phyloP scores from a whole-genome alignment of 2,329 filamentous ascomycete genomes.

The Pestalotiopsis fici region DNA sequence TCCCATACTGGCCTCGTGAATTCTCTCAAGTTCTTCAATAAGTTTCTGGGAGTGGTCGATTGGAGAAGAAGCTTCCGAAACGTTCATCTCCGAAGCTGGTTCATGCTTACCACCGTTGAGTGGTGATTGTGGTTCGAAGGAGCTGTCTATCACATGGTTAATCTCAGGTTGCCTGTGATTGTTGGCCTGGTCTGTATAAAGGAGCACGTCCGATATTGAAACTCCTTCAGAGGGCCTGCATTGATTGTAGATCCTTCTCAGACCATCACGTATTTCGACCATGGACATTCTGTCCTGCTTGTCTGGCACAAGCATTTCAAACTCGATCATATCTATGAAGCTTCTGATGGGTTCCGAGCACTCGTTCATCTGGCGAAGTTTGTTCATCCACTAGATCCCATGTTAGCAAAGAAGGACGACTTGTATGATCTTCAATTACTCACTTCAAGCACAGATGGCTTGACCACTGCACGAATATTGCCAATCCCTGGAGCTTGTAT shows the following conservation, averaged over 20 bases:
- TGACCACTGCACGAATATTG: neutral
- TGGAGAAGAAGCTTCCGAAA: neutral
- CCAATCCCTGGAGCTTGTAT: neutral
- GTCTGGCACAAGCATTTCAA: neutral
- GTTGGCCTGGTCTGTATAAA: too few species aligned
- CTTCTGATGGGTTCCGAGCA: neutral
- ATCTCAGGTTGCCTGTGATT: too few species aligned
- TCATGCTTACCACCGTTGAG: neutral
- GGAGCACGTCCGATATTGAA: too few species aligned
- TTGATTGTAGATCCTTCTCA: neutral
- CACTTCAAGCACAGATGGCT: slow-evolving; percentile 12
- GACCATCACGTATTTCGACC: neutral
- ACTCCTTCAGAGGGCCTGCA: neutral
- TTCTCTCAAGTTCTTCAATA: neutral
- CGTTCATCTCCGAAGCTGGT: neutral
- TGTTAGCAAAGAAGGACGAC: neutral
- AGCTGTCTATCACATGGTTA: too few species aligned
- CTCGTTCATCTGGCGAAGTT: neutral
- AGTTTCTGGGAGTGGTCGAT: neutral
- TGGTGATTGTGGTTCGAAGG: too few species aligned
- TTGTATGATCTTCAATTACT: neutral
- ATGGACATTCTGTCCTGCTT: neutral
- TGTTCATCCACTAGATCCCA: neutral
- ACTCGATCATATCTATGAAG: neutral
- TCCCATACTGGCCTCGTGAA: neutral